Evolutionary conservation across 2,329 filamentous ascomycete species (phyloP), one percentile per base, ranked within the genome.

Genomic region (Nakataea oryzae): DNA sequence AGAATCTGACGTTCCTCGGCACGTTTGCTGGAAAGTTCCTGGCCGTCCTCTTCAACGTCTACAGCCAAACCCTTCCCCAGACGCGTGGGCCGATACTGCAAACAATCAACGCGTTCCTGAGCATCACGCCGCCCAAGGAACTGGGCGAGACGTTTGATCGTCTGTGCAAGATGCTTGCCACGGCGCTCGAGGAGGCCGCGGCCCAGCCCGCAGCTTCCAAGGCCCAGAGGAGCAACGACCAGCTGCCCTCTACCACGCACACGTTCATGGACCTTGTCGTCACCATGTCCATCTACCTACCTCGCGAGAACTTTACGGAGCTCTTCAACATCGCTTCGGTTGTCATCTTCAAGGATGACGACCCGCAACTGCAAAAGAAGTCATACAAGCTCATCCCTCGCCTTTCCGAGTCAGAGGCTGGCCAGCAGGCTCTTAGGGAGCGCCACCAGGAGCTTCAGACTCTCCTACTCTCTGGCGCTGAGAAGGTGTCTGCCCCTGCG

Each of bases 21-120:
- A 78, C 79, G 1, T 93, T 95, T 70, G 83, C 93, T 1, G 88
- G 88, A 64, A 97, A 97, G 69, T 84, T 99, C 75, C 84, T 99
- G 55, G 93, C 95, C 8, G 93, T 97, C 0, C 79, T 99, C n/a
- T 97, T 99, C 81, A 99, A 99, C 72, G 93, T 99, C 57, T 99
- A 99, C 77, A 96, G 90, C 66, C 90, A 97, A 74, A 99, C 95
- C 0, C 81, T 99, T 29, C 93, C 95, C 2, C 91, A 97, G 70
- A 95, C 91, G 70, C 85, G 95, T 67, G 93, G 91, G 0, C 91
- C 90, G 26, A 95, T 99, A 61, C 79, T 99, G 41, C 90, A 93
- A 72, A 96, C 93, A 65, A 95, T 97, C 78, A 97, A 97, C 74
- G 87, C 91, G 6, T 97, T 93, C 75, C 78, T 99, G 63, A 96